phyloP scores from a whole-genome alignment of 2,329 filamentous ascomycete genomes.

The Zymoseptoria tritici region DNA sequence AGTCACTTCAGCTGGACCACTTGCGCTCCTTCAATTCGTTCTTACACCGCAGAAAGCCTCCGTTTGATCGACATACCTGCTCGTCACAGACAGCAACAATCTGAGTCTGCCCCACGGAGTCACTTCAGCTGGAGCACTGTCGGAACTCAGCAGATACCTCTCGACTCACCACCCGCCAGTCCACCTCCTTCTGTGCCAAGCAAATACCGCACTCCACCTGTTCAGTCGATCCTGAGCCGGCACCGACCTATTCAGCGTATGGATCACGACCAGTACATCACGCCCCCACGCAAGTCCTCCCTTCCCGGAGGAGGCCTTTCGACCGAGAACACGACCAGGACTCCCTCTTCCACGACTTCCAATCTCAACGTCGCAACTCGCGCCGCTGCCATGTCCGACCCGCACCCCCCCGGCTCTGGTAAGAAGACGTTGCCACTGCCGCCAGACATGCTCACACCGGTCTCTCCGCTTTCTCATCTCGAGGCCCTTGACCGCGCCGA shows the following conservation, averaged over 20 bases:
- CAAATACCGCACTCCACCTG: slow-evolving; percentile 17
- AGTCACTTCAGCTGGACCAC: slow-evolving; percentile 33
- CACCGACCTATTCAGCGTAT: slow-evolving; percentile 24
- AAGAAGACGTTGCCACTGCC: slow-evolving; percentile 27
- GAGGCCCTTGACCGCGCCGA: slow-evolving; percentile 59
- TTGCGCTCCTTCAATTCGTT: slow-evolving; percentile 9
- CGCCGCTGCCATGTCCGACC: slow-evolving; percentile 5
- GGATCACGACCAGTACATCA: slow-evolving; percentile 23
- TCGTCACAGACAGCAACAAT: not conserved
- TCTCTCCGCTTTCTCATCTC: slow-evolving; percentile 42
- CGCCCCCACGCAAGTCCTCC: slow-evolving; percentile 18
- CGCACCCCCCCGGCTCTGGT: slow-evolving; percentile 7
- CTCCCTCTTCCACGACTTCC: slow-evolving; percentile 6
- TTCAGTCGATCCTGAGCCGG: slow-evolving; percentile 29
- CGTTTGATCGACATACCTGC: not conserved
- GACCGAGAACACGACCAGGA: not conserved
- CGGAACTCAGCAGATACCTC: slow-evolving; percentile 31
- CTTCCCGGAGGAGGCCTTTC: not conserved
- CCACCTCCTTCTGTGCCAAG: slow-evolving; percentile 33
- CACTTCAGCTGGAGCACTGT: slow-evolving; percentile 31
- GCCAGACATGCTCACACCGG: slow-evolving; percentile 37
- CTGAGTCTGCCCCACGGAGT: slow-evolving; percentile 11
- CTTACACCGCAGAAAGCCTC: not conserved
- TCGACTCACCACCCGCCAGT: slow-evolving; percentile 35
- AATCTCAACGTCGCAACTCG: slow-evolving; percentile 8